Base-by-base conservation (phyloP, 106 monocot species). In the Acorus calamus region DNA sequence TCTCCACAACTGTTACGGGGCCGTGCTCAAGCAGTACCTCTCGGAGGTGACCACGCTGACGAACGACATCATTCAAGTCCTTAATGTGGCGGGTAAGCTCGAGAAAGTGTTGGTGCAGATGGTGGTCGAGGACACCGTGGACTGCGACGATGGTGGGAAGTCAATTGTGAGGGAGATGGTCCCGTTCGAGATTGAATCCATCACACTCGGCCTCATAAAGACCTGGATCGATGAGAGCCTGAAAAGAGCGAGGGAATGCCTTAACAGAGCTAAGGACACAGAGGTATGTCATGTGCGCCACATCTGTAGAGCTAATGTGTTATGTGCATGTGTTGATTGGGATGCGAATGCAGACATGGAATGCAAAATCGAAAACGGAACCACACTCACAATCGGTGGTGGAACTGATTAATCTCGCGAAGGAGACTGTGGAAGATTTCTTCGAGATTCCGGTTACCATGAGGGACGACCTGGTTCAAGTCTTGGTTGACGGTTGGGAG, bases 71-170 rank as follows among this genome's bases (percentile, higher is more conserved):
- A 76, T 90, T 4, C 77, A 73, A 5, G 89, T 90, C 57, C 71
- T 96, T 6, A 84, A 96, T 10, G 54, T 77, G 0, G 87, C 94
- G 5, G 78, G 82, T n/a, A 87, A 74, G 71, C 73, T 96, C 4
- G 94, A 96, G 78, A 90, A 84, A 76, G 47, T 63, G 14, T 54
- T 96, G 73, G 71, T 77, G 11, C 90, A 96, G 71, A 87, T 90
- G 84, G 84, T 81, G 0, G 70, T 66, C 7, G 90, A 96, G 57
- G 87, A 90, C 50, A 76, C 80, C 2, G 62, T 42, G 0, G 80
- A 74, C 14, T 75, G 66, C 58, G 84, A 82, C 10, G 87, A 96
- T 48, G 94, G 78, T 43, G 83, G 79, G 41, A 90, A 85, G 61
- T 66, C 52, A 1, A 52, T 96, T 41, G 71, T 87, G 2, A 71